Evolutionary conservation across 345 rosid species (phyloP).

Genomic region (Dipteronia dyeriana): DNA sequence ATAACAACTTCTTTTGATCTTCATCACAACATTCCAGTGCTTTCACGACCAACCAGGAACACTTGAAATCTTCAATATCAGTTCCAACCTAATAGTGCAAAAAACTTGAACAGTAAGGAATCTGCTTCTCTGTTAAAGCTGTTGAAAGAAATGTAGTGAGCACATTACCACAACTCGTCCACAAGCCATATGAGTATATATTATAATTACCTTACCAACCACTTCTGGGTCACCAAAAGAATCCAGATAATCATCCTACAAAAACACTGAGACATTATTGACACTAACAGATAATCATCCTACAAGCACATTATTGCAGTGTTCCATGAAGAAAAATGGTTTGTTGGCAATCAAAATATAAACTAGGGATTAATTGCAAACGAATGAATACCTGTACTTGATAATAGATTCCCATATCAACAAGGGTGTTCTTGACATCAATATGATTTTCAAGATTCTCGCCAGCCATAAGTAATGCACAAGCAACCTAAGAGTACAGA

Average conservation of each 20-base stretch:
- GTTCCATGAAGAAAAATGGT: background rate
- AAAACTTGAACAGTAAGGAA: background rate
- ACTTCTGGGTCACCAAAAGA: slow-evolving; percentile 44
- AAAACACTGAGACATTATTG: background rate
- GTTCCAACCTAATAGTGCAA: slow-evolving; percentile 26
- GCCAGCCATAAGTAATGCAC: slow-evolving; percentile 46
- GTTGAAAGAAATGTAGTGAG: background rate
- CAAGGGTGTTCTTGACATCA: slow-evolving; percentile 38
- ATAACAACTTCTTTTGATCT: slow-evolving; percentile 29
- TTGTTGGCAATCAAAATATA: background rate
- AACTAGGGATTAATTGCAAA: background rate
- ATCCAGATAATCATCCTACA: slow-evolving; percentile 54
- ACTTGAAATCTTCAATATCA: slow-evolving; percentile 44
- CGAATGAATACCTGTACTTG: slow-evolving; percentile 42
- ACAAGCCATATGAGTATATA: background rate
- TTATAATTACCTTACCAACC: slow-evolving; percentile 50
- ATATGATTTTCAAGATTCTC: slow-evolving; percentile 42
- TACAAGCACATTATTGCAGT: slow-evolving; percentile 10
- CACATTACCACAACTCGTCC: background rate
- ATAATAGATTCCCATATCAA: slow-evolving; percentile 48
- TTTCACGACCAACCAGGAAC: slow-evolving; percentile 51
- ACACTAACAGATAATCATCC: slow-evolving; percentile 38
- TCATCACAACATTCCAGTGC: slow-evolving; percentile 30
- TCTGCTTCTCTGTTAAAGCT: background rate
- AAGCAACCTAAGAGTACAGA: slow-evolving; percentile 36